phyloP scores from a whole-genome alignment of 257 asterid genomes.

The Gentiana macrophylla region DNA sequence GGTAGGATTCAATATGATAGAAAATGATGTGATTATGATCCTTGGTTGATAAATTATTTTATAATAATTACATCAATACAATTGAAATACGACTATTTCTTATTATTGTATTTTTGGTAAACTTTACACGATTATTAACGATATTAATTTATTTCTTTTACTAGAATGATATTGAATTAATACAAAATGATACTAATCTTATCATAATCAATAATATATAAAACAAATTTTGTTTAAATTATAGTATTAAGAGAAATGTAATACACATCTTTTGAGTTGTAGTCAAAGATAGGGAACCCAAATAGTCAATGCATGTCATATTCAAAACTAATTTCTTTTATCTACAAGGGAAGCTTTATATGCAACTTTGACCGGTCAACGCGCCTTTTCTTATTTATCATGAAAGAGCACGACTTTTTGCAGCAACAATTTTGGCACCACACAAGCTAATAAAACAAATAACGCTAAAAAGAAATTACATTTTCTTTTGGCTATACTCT shows the following conservation, averaged over 20 bases:
- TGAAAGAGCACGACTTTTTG: slow-evolving; percentile 18
- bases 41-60: no score
- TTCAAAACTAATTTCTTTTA: slow-evolving; percentile 26
- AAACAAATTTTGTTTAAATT: not conserved
- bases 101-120: not conserved
- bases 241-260: not conserved
- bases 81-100: not conserved
- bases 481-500: not conserved
- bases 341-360: slow-evolving; percentile 22
- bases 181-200: not conserved
- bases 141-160: no score
- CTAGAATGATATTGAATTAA: no score
- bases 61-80: no score
- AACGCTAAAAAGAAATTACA: no score
- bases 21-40: no score
- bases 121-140: slow-evolving; percentile 1
- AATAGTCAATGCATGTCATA: slow-evolving; percentile 29
- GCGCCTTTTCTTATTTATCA: slow-evolving; percentile 15
- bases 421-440: slow-evolving; percentile 7
- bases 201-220: not conserved
- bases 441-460: not conserved
- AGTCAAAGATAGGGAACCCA: slow-evolving; percentile 29
- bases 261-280: not conserved
- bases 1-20: no score
- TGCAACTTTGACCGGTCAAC: slow-evolving; percentile 69